A percentile compares a stretch with the other conserved stretches of the same genome.
phyloP scores from a whole-genome alignment of 2,329 filamentous ascomycete genomes.

The Colletotrichum australisinense region DNA sequence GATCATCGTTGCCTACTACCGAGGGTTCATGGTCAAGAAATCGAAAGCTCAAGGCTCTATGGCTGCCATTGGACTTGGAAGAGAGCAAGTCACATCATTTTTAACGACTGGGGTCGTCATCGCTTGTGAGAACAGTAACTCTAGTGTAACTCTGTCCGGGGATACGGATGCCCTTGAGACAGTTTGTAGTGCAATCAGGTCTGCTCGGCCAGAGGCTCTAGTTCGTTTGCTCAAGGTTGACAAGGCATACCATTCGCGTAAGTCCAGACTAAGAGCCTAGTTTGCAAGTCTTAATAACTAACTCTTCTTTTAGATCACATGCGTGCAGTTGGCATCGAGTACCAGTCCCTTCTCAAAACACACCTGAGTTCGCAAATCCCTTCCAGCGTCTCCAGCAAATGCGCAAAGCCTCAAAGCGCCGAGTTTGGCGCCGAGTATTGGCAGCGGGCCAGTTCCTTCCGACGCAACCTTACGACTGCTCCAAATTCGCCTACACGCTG shows the following conservation, averaged over 20 bases:
- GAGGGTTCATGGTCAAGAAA: constrained; percentile 42
- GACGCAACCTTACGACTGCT: constrained; percentile 25
- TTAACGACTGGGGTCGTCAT: constrained; percentile 10
- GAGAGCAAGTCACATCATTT: constrained; percentile 8
- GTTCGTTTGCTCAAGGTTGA: constrained; percentile 15
- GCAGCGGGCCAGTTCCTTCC: constrained; percentile 31
- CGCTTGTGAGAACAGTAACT: constrained; percentile 36
- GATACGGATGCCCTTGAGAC: constrained; percentile 36
- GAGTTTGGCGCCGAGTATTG: constrained; percentile 30
- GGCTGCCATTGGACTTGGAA: constrained; percentile 47
- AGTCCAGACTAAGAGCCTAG: neutral
- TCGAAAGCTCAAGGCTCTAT: constrained; percentile 43
- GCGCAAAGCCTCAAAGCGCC: too few species aligned
- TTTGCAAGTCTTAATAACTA: neutral
- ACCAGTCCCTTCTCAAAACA: constrained; percentile 8
- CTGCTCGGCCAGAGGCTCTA: neutral
- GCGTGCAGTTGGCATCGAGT: constrained; percentile 21
- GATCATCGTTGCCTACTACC: constrained; percentile 48
- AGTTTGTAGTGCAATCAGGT: constrained; percentile 42
- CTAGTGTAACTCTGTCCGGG: constrained; percentile 44
- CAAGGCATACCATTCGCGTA: constrained; percentile 25
- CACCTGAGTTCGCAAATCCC: too few species aligned
- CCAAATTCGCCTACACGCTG: constrained; percentile 28
- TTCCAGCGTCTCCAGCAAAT: too few species aligned
- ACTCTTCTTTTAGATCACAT: constrained; percentile 18